A percentile compares a stretch with the other conserved stretches of the same genome.
These are phyloP conservation scores for Abortiporus biennis DNA, from an alignment of 1,284 basidiomycete species.

Conservation along the genomic window DNA sequence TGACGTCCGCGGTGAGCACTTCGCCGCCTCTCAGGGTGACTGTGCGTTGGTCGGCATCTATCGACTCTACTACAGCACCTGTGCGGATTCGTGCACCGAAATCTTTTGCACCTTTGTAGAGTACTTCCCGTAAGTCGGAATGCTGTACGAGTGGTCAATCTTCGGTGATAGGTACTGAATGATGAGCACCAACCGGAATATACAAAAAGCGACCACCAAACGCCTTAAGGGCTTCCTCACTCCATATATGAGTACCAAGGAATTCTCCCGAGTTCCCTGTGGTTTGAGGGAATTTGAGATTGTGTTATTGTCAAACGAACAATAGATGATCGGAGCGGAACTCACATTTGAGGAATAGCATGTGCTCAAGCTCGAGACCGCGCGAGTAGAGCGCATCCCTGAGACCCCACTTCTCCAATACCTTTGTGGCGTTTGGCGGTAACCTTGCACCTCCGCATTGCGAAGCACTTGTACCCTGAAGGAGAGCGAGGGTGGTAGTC, in stretches of 20 bases:
- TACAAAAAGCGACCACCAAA: conserved; percentile 48
- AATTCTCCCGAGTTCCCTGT: conserved; percentile 38
- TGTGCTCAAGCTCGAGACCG: conserved; percentile 30
- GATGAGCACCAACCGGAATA: conserved; percentile 34
- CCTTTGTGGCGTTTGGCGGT: conserved; percentile 51
- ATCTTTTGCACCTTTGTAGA: conserved; percentile 38
- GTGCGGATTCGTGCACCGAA: conserved; percentile 38
- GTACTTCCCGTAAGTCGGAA: conserved; percentile 26
- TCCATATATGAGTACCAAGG: conserved; percentile 48
- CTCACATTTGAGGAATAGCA: conserved; percentile 34
- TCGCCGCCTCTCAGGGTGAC: conserved; percentile 39
- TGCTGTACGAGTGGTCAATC: conserved; percentile 28
- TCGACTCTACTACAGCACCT: conserved; percentile 31
- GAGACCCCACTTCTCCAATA: conserved; percentile 52
- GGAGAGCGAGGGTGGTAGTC: too few species aligned
- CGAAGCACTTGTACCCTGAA: too few species aligned
- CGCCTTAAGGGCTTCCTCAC: conserved; percentile 46
- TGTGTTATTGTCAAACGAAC: too few species aligned
- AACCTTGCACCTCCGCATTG: conserved; percentile 41
- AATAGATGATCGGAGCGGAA: not conserved
- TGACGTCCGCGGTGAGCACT: conserved; percentile 44
- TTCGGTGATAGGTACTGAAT: conserved; percentile 11
- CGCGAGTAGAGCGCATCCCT: conserved; percentile 29
- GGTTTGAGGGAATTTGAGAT: not conserved
- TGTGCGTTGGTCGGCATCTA: conserved; percentile 28